Conservation (phyloP, 2,329 filamentous ascomycete genomes). For the Peltaster fructicola region DNA sequence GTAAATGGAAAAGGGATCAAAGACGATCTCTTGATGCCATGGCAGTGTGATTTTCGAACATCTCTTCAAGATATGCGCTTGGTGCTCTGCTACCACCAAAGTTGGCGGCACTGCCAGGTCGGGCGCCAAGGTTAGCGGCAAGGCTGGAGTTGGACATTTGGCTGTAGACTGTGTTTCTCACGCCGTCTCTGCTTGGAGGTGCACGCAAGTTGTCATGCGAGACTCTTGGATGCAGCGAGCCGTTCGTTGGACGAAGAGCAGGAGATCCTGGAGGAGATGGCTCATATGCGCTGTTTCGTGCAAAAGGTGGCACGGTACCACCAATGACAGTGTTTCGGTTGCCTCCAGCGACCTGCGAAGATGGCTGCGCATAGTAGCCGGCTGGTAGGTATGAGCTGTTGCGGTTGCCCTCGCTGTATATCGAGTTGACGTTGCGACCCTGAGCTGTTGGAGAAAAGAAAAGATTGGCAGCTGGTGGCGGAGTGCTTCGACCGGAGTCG, state of each 20-base stretch:
- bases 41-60: conserved; percentile 72
- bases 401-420: conserved; percentile 31
- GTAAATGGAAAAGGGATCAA: too few relatives aligned
- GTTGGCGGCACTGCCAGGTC: conserved; percentile 29
- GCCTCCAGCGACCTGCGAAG: conserved; percentile 28
- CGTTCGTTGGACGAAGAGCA: conserved; percentile 1
- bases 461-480: conserved; percentile 49
- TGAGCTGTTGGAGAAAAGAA: conserved; percentile 93
- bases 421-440: conserved; percentile 19
- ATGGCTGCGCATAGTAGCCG: conserved; percentile 70
- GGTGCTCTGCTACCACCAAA: conserved; percentile 56
- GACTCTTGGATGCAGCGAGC: not conserved
- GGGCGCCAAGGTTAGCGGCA: conserved; percentile 11
- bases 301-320: conserved; percentile 17
- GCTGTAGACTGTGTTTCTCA: conserved; percentile 10
- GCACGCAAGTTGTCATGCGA: conserved; percentile 3
- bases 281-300: conserved; percentile 10
- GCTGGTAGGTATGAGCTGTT: conserved; percentile 72
- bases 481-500: conserved; percentile 16
- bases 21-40: too few relatives aligned
- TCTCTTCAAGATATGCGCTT: conserved; percentile 75
- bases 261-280: conserved; percentile 11
- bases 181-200: conserved; percentile 6
- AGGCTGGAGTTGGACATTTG: conserved; percentile 21
- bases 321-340: conserved; percentile 26